Evolutionary conservation across 2,329 filamentous ascomycete genomes (phyloP).

Genomic region (Colletotrichum sansevieriae): DNA sequence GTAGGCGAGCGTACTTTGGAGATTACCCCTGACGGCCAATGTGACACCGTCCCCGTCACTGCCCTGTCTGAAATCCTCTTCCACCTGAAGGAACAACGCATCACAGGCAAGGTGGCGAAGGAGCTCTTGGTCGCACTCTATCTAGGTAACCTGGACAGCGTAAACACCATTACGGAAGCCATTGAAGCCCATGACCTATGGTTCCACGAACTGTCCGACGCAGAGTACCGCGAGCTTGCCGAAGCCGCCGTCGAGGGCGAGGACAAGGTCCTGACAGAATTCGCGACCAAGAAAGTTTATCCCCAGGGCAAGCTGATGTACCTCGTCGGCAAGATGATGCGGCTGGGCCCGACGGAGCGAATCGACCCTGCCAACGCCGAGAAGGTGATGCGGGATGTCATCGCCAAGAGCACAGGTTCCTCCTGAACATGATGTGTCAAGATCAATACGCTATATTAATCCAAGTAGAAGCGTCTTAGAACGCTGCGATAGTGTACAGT

Average conservation of each 20-base stretch:
- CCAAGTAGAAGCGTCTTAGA: conserved; percentile 15
- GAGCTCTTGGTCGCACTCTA: conserved; percentile 68
- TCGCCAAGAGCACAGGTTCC: conserved; percentile 44
- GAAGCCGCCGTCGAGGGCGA: conserved; percentile 59
- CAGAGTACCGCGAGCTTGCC: conserved; percentile 64
- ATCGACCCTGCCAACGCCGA: conserved; percentile 68
- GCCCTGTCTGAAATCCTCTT: conserved; percentile 65
- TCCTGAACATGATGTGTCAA: not conserved
- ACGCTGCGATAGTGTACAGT: conserved; percentile 33
- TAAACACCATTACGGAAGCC: conserved; percentile 54
- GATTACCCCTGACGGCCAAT: conserved; percentile 64
- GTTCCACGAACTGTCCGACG: conserved; percentile 64
- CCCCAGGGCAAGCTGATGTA: conserved; percentile 73
- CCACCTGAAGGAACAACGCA: conserved; percentile 61
- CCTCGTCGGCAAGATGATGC: conserved; percentile 71
- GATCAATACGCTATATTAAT: not conserved
- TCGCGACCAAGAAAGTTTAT: conserved; percentile 58
- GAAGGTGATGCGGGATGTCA: conserved; percentile 54
- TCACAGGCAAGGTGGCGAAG: conserved; percentile 70
- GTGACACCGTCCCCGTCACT: conserved; percentile 58
- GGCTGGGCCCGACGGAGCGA: conserved; percentile 64
- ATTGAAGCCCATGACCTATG: conserved; percentile 64
- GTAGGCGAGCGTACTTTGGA: conserved; percentile 33
- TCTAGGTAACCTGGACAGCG: conserved; percentile 58
- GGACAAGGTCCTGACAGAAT: conserved; percentile 61